Percentiles rank a stretch among this genome's conserved stretches.
Conservation (phyloP, 768 basidiomycete genomes). For the Candolleomyces eurysporus region DNA sequence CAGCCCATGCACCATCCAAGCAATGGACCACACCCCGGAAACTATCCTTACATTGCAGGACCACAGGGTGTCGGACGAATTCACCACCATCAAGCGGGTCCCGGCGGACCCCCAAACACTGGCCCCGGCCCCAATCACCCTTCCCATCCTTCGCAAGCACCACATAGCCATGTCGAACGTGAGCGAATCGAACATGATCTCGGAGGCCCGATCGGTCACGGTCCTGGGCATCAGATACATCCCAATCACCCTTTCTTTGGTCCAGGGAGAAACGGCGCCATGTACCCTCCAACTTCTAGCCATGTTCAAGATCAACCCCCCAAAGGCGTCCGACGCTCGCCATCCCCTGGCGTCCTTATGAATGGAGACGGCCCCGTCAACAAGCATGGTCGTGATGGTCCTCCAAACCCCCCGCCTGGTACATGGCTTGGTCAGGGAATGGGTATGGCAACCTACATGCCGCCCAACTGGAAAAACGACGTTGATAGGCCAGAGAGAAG, state of each 20-base stretch:
- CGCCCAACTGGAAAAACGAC: constrained; percentile 10
- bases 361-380: constrained; percentile 22
- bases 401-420: constrained; percentile 29
- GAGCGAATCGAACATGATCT: constrained; percentile 5
- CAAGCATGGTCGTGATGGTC: constrained; percentile 8
- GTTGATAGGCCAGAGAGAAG: constrained; percentile 26
- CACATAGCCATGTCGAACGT: background rate
- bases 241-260: constrained; percentile 35
- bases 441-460: constrained; percentile 19
- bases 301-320: constrained; percentile 14
- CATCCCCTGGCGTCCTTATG: constrained; percentile 28
- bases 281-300: constrained; percentile 12
- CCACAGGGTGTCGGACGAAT: constrained; percentile 10
- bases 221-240: constrained; percentile 24
- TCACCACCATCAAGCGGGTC: constrained; percentile 9
- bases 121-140: background rate
- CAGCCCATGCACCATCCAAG: constrained; percentile 5
- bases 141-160: background rate
- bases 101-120: background rate
- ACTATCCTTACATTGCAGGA: background rate
- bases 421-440: constrained; percentile 34
- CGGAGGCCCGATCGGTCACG: constrained; percentile 10
- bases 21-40: background rate
- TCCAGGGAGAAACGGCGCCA: constrained; percentile 20
- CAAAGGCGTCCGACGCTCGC: constrained; percentile 30